Evolutionary conservation across 345 rosid species (phyloP).

Genomic region (Hirschfeldia incana): DNA sequence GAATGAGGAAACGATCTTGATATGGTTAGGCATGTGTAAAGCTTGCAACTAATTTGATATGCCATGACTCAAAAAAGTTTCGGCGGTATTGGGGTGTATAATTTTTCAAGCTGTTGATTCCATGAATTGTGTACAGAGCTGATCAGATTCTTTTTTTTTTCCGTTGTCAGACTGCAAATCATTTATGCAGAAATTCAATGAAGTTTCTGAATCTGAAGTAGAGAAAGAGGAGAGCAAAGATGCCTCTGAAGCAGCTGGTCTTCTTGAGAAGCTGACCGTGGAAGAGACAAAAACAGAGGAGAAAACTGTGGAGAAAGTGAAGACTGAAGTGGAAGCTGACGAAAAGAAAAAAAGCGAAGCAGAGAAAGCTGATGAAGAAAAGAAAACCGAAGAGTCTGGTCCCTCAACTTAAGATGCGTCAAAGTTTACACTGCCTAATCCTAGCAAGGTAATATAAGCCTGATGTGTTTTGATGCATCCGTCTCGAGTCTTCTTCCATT

Average conservation of each 20-base stretch:
- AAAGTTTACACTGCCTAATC: constrained; percentile 20
- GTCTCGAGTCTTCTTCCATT: constrained; percentile 26
- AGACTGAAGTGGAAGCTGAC: constrained; percentile 40
- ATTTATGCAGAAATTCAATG: constrained; percentile 74
- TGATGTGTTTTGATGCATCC: constrained; percentile 25
- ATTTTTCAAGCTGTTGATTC: background rate
- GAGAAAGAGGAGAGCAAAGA: constrained; percentile 66
- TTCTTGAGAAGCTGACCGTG: constrained; percentile 77
- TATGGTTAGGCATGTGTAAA: constrained; percentile 13
- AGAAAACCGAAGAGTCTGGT: constrained; percentile 50
- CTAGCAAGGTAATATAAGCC: constrained; percentile 27
- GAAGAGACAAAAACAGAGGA: constrained; percentile 50
- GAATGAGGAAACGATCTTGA: background rate
- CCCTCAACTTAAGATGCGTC: constrained; percentile 47
- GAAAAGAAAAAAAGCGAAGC: constrained; percentile 43
- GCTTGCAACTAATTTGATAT: constrained; percentile 7
- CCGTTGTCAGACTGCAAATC: constrained; percentile 68
- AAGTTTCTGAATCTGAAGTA: constrained; percentile 67
- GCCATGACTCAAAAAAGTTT: background rate
- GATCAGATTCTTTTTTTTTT: background rate
- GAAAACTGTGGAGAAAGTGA: constrained; percentile 41
- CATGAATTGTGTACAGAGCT: background rate
- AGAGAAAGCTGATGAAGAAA: constrained; percentile 42
- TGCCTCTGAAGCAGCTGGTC: constrained; percentile 70
- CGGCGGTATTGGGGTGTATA: background rate